Base-by-base conservation (phyloP, 208 protist genomes). In the Herpetomonas muscarum region DNA sequence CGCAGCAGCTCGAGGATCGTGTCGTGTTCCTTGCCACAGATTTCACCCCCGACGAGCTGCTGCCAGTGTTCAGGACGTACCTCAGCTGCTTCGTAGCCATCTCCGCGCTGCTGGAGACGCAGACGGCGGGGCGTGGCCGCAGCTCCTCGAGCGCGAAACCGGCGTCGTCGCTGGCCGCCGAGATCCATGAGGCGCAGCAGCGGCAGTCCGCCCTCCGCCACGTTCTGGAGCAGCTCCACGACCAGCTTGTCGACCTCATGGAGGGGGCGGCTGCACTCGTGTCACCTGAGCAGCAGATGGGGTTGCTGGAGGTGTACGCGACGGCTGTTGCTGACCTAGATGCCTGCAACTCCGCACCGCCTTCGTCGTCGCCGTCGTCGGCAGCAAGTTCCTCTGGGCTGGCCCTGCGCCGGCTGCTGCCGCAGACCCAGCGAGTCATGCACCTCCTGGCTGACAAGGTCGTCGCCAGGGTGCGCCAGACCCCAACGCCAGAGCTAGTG, bases 21-120 rank as follows among this genome's bases (percentile, higher is more conserved):
- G 74, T 81, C 2, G 54, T 94, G 10, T 94, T 90, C 55, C 72
- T 94, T 5, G 66, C 79, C 0, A 87, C 81, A 5, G 84, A 92
- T 64, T 92, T 89, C 66, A 89, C 76, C 13, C 77, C 83, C 1
- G 57, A 46, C 7, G 87, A 94, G 76, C 65, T 94, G 53, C 74
- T 90, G 15, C 63, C 79, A 13, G 84, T 92, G 9, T 79, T 92
- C 37, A 52, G 58, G n/a, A 71, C 81, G 17, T 91, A 91, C 59
- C 42, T 91, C 39, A 57, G 73, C 32, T 45, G 70, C 37, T 59
- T 83, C n/a, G 49, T 61, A 15, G 73, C 86, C 9, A 56, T 86
- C 56, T 47, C 46, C 32, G 66, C 49, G 5, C 47, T 84, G 17
- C 50, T 74, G 29, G 58, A 42, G 2, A 56, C 54, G 4, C 41